Evolutionary conservation across 176 grass and related monocot genomes (phyloP).

Genomic region (Puya raimondii): DNA sequence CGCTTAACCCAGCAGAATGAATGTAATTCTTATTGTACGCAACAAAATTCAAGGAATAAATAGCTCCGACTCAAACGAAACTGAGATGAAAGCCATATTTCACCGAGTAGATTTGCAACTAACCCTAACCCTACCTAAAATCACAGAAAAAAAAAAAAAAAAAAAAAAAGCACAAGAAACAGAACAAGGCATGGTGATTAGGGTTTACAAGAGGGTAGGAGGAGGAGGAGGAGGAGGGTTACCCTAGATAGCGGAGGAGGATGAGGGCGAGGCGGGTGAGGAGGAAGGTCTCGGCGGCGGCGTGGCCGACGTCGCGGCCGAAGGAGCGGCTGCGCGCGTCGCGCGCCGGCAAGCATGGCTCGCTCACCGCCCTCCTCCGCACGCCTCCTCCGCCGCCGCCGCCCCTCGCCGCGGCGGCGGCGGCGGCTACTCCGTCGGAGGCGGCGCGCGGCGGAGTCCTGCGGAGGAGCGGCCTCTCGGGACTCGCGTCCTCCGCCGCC

Average conservation of each 20-base stretch:
- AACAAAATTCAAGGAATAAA: too few relatives aligned
- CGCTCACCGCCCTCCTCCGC: constrained; percentile 14
- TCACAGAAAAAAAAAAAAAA: not conserved
- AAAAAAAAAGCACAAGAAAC: not conserved
- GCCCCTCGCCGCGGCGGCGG: not conserved
- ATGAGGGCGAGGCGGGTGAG: constrained; percentile 64
- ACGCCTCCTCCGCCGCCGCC: constrained; percentile 4
- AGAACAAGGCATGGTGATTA: too few relatives aligned
- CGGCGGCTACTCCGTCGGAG: not conserved
- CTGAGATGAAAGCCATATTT: too few relatives aligned
- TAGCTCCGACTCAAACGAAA: too few relatives aligned
- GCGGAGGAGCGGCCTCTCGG: not conserved
- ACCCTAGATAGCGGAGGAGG: constrained; percentile 95
- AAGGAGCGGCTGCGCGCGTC: constrained; percentile 17
- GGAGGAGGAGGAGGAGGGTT: constrained; percentile 3
- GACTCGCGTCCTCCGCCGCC: not conserved
- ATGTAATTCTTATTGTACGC: too few relatives aligned
- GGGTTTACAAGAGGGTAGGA: not conserved
- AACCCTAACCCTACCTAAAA: too few relatives aligned
- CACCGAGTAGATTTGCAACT: too few relatives aligned
- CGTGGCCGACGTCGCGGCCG: constrained; percentile 25
- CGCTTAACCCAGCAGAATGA: too few relatives aligned
- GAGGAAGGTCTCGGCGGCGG: constrained; percentile 57
- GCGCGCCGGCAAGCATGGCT: not conserved
- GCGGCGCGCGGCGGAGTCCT: not conserved